These are phyloP conservation scores for Naegleria gruberi DNA, from an alignment of 208 protist genomes.

Conservation along the genomic window DNA sequence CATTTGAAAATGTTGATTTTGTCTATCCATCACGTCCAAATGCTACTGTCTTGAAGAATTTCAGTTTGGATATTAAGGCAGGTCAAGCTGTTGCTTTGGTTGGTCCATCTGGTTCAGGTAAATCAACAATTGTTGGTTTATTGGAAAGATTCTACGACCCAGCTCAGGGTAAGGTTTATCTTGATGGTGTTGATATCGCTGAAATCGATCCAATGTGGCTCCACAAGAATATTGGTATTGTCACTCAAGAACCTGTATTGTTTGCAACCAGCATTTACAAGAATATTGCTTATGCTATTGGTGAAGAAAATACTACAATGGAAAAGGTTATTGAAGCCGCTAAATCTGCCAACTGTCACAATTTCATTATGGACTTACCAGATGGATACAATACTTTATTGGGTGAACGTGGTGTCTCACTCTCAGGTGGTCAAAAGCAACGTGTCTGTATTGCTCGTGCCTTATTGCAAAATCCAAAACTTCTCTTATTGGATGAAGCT, in stretches of 20 bases:
- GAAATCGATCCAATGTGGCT: conserved; percentile 62
- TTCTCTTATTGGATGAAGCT: conserved; percentile 51
- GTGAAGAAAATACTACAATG: background rate
- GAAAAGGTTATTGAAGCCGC: background rate
- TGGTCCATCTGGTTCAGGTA: conserved; percentile 28
- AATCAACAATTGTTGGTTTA: conserved; percentile 64
- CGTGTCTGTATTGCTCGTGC: conserved; percentile 45
- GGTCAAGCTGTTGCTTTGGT: conserved; percentile 13
- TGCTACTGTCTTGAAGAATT: background rate
- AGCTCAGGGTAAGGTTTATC: conserved; percentile 33
- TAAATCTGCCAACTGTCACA: background rate
- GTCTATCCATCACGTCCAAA: background rate
- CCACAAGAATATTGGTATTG: conserved; percentile 46
- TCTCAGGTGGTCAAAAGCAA: conserved; percentile 51
- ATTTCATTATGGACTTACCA: conserved; percentile 14
- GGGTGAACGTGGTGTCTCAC: conserved; percentile 38
- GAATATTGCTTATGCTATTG: background rate
- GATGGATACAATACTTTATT: conserved; percentile 36
- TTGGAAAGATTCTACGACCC: conserved; percentile 73
- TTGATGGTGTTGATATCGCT: conserved; percentile 53
- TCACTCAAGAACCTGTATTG: background rate
- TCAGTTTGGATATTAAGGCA: background rate
- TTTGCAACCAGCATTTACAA: background rate
- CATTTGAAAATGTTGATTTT: conserved; percentile 15
- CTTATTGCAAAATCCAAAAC: conserved; percentile 40